Evolutionary conservation across 2,329 filamentous ascomycete species (phyloP), one percentile per base, ranked within the genome.

Genomic region (Dactylellina cionopaga): DNA sequence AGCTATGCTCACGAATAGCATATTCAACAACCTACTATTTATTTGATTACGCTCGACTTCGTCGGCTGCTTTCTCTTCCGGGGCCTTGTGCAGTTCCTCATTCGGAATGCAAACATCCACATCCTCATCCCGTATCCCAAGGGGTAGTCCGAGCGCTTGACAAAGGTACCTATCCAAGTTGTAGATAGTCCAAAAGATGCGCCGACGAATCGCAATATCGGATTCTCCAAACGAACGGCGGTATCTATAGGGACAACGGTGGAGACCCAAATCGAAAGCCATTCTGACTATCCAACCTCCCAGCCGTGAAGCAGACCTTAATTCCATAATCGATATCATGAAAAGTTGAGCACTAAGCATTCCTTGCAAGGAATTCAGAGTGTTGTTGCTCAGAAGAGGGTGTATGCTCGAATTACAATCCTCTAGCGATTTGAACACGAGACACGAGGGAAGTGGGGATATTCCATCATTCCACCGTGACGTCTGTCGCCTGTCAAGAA

Each of bases 101-200:
- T 81, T 82, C 0, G 83, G 84, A 63, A 85, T 85, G 72, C 86
- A 87, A 0, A 87, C 85, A 74, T 87, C 86, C 4, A 87, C 78
- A 63, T 87, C 85, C 43, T 86, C 83, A 70, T 87, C 85, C 54
- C 83, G 82, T 9, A 88, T 83, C 17, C 83, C 83, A 0, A 87
- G 78, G 0, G 86, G 86, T 0, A 86, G 79, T 0, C 86, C 85
- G 1, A 87, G 81, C 0, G 85, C 84, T 47, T 87, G 85, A 6
- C 83, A 86, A 0, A 87, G 79, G 63, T 85, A 83, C 46, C 85
- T 80, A 43, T 87, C 86, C 0, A 86, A 77, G 13, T 80, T 83
- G 51, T 87, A 88, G 0, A 87, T 81, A 0, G 84, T 84, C 85
- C 85, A 87, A 71, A 87, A 87, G 0, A 87, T 78, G 0, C 85